Percentiles rank a stretch among this genome's conserved stretches.
Conservation (phyloP, 1,284 basidiomycete species). For the Pseudozyma sp. region DNA sequence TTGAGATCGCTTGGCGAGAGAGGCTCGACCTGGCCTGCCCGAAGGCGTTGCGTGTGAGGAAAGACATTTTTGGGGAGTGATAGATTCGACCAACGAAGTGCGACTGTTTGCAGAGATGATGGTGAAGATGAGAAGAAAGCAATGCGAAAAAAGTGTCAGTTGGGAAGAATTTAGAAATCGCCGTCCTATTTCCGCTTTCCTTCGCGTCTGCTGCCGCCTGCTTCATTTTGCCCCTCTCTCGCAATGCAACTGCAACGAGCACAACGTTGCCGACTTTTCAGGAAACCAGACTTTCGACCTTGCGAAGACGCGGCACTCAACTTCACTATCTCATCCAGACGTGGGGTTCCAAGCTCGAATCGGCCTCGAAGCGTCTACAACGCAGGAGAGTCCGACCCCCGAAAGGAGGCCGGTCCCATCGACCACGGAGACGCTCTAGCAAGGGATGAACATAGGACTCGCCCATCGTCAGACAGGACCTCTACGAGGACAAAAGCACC, state of each 20-base stretch:
- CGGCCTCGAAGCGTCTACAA: conserved; percentile 41
- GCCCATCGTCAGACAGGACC: conserved; percentile 39
- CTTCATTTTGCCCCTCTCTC: neutral
- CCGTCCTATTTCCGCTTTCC: neutral
- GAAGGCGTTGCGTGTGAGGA: conserved; percentile 41
- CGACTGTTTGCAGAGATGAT: neutral
- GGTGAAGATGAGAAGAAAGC: neutral
- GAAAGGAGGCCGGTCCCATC: conserved; percentile 22
- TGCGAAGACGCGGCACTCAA: conserved; percentile 52
- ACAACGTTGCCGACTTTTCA: conserved; percentile 39
- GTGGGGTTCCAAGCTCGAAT: conserved; percentile 54
- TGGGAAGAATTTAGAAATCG: neutral
- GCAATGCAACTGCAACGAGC: neutral
- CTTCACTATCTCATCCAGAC: conserved; percentile 46
- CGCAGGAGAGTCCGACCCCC: conserved; percentile 39
- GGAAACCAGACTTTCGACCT: conserved; percentile 58
- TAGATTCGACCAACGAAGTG: too few species aligned
- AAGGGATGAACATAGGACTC: conserved; percentile 55
- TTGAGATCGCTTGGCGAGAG: conserved; percentile 19
- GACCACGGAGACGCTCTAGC: conserved; percentile 45
- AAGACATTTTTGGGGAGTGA: conserved; percentile 17
- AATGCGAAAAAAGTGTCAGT: conserved; percentile 10
- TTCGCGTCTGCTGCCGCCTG: neutral
- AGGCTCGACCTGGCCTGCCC: conserved; percentile 32
- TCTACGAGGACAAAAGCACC: conserved; percentile 33